These are phyloP conservation scores for Coelastrella sp. DNA, from an alignment of 139 green algal species.

Conservation along the genomic window DNA sequence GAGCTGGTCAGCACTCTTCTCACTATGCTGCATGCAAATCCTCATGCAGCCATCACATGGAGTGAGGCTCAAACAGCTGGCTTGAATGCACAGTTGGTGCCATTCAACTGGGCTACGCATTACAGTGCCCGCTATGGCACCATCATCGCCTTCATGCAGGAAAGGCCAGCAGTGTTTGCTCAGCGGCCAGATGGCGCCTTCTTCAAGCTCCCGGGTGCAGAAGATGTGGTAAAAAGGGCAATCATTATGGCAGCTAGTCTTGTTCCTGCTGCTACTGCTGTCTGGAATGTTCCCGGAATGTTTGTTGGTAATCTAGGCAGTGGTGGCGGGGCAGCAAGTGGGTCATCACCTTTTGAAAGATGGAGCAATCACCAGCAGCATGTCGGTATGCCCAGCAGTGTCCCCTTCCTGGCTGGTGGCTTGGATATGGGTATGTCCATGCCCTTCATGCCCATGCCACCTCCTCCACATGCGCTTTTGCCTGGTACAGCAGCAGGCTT, in stretches of 20 bases:
- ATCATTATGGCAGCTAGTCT: background rate
- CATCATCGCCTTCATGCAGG: background rate
- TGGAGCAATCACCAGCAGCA: background rate
- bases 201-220: conserved; percentile 25
- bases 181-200: background rate
- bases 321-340: background rate
- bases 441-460: conserved; percentile 9
- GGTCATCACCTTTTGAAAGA: background rate
- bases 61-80: background rate
- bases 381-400: background rate
- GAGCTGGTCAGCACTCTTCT: conserved; percentile 20
- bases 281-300: background rate
- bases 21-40: background rate
- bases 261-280: background rate
- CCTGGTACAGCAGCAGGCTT: too few relatives aligned
- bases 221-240: conserved; percentile 4
- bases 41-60: background rate
- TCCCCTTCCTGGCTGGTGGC: background rate
- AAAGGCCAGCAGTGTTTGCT: conserved; percentile 28
- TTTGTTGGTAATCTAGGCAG: background rate
- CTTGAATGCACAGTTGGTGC: background rate
- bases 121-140: background rate
- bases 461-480: background rate
- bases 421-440: background rate
- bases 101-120: conserved; percentile 10